These are phyloP conservation scores for Yarrowia galli DNA, from an alignment of 1,139 yeast genomes.

Conservation along the genomic window DNA sequence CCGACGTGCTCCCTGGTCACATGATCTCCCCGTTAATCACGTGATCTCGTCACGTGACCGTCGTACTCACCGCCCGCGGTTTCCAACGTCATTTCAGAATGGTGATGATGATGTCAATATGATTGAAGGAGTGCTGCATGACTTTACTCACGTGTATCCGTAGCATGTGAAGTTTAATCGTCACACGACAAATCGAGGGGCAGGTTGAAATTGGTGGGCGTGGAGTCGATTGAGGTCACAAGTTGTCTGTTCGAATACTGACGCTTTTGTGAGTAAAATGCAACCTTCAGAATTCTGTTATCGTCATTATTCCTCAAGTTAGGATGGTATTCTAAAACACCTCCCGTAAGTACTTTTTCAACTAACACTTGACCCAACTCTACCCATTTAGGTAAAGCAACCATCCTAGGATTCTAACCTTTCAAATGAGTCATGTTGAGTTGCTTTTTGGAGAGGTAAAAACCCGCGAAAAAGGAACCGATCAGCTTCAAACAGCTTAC, in stretches of 20 bases:
- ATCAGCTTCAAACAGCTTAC: no score
- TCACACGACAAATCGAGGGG: neutral
- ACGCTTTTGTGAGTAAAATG: neutral
- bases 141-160: neutral
- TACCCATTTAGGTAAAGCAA: no score
- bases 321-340: no score
- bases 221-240: neutral
- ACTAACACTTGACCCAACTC: no score
- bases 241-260: neutral
- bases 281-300: neutral
- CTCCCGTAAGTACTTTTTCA: no score
- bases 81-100: conserved; percentile 18
- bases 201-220: neutral
- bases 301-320: no score
- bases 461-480: no score
- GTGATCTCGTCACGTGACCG: neutral
- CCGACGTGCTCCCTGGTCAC: neutral
- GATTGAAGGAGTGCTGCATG: conserved; percentile 31
- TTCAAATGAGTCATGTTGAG: no score
- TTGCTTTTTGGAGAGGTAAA: no score
- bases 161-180: conserved; percentile 11
- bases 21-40: neutral
- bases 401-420: no score
- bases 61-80: conserved; percentile 26
- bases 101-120: conserved; percentile 11